These are phyloP conservation scores for Ophiostoma perfectum DNA, from an alignment of 2,329 filamentous ascomycete genomes.

Conservation along the genomic window DNA sequence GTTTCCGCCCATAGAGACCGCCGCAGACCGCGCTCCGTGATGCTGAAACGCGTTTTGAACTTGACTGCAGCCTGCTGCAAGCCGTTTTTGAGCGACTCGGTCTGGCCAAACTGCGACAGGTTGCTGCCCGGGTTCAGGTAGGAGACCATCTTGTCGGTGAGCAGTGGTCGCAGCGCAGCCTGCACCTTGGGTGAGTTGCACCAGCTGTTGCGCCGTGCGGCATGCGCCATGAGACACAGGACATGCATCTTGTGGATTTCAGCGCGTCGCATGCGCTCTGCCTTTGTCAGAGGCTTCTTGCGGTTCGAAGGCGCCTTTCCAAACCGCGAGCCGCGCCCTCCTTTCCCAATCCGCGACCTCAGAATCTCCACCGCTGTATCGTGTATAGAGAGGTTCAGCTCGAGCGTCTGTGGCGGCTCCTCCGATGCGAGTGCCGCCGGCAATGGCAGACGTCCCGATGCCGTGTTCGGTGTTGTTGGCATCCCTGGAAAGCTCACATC, in stretches of 20 bases:
- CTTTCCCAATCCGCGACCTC: constrained; percentile 19
- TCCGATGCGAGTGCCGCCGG: not conserved
- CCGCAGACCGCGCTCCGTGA: constrained; percentile 65
- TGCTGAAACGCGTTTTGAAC: constrained; percentile 64
- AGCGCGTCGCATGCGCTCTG: constrained; percentile 54
- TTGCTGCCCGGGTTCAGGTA: constrained; percentile 61
- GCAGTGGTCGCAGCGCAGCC: constrained; percentile 55
- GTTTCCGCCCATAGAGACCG: constrained; percentile 71
- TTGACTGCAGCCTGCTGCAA: constrained; percentile 62
- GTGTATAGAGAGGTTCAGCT: constrained; percentile 50
- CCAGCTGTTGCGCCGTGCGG: constrained; percentile 75
- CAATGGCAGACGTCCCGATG: not conserved
- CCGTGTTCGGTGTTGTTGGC: not conserved
- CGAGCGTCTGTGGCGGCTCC: constrained; percentile 35
- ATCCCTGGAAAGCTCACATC: not conserved
- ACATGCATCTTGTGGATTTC: constrained; percentile 84
- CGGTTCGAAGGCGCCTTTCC: constrained; percentile 36
- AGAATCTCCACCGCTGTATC: constrained; percentile 25
- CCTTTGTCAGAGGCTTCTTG: constrained; percentile 49
- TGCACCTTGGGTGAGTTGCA: constrained; percentile 74
- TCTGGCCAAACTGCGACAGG: constrained; percentile 67
- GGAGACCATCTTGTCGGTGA: constrained; percentile 59
- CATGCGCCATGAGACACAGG: constrained; percentile 74
- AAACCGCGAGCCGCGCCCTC: constrained; percentile 29
- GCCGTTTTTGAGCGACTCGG: constrained; percentile 72